Conservation (phyloP, 306 rosid species). For the Acacia acuminata region DNA sequence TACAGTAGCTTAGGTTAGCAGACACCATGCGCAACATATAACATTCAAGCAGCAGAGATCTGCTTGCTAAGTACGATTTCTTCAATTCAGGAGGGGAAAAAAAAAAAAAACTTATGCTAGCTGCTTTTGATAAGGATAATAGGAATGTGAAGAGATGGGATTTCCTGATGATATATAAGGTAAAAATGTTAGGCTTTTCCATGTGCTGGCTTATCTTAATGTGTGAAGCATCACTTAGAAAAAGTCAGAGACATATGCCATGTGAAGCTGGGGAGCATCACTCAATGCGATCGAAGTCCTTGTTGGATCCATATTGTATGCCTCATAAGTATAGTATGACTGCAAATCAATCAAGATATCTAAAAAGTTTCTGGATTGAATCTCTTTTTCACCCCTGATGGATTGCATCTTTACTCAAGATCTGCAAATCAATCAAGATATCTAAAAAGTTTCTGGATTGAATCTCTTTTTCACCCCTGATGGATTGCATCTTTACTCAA, state of each 20-base stretch:
- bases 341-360: background rate
- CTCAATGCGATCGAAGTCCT: background rate
- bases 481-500: slow-evolving; percentile 8
- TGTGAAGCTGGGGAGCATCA: background rate
- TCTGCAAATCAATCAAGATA: background rate
- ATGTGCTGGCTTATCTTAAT: background rate
- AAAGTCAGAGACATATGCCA: background rate
- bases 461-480: background rate
- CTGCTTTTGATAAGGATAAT: background rate
- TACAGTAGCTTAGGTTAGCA: background rate
- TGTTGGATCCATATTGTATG: background rate
- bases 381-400: slow-evolving; percentile 1
- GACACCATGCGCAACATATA: background rate
- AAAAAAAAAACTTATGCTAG: background rate
- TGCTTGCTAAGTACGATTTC: background rate
- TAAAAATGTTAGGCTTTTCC: background rate
- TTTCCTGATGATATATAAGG: background rate
- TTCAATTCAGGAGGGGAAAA: background rate
- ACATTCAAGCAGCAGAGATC: background rate
- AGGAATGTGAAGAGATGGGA: background rate
- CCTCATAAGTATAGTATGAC: background rate
- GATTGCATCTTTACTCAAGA: slow-evolving; percentile 14
- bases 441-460: background rate
- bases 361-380: background rate
- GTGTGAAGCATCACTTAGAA: background rate